These are phyloP conservation scores for Rhizopogon vinicolor DNA, from an alignment of 768 basidiomycete species.

Conservation along the genomic window DNA sequence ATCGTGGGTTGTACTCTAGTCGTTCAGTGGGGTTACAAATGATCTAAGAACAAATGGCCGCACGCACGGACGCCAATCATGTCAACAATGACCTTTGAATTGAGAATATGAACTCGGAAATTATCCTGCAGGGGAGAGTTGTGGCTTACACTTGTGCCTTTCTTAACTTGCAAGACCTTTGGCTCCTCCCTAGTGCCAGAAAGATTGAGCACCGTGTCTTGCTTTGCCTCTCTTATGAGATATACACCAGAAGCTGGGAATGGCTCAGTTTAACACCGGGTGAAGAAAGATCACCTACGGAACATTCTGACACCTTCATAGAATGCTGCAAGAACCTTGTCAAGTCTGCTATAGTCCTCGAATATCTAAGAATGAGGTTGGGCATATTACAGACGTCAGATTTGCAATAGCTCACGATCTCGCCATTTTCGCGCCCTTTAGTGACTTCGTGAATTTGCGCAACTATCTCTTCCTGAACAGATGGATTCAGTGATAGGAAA, in stretches of 20 bases:
- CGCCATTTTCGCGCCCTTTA: constrained; percentile 11
- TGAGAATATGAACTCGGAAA: too few species aligned
- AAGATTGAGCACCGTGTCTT: constrained; percentile 20
- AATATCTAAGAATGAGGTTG: constrained; percentile 5
- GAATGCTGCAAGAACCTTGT: constrained; percentile 24
- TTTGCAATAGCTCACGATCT: constrained; percentile 10
- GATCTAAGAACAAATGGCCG: neutral
- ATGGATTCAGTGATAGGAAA: constrained; percentile 23
- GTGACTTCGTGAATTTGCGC: constrained; percentile 24
- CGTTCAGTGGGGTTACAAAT: constrained; percentile 10
- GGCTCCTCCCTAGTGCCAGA: constrained; percentile 9
- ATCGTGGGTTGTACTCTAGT: constrained; percentile 32
- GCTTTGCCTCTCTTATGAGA: constrained; percentile 25
- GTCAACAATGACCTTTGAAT: constrained; percentile 21
- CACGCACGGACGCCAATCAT: constrained; percentile 25
- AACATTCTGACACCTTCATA: constrained; percentile 30
- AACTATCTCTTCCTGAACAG: constrained; percentile 28
- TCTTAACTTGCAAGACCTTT: constrained; percentile 15
- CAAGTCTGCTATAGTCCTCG: constrained; percentile 23
- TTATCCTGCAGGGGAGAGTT: too few species aligned
- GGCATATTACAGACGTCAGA: neutral
- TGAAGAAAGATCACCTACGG: constrained; percentile 16
- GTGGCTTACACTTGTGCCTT: constrained; percentile 16
- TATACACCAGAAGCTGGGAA: constrained; percentile 23
- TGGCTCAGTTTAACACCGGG: neutral